A percentile compares a stretch with the other conserved stretches of the same genome.
These are phyloP conservation scores for Penicillium nordicum DNA, from an alignment of 2,329 filamentous ascomycete species.

Conservation along the genomic window DNA sequence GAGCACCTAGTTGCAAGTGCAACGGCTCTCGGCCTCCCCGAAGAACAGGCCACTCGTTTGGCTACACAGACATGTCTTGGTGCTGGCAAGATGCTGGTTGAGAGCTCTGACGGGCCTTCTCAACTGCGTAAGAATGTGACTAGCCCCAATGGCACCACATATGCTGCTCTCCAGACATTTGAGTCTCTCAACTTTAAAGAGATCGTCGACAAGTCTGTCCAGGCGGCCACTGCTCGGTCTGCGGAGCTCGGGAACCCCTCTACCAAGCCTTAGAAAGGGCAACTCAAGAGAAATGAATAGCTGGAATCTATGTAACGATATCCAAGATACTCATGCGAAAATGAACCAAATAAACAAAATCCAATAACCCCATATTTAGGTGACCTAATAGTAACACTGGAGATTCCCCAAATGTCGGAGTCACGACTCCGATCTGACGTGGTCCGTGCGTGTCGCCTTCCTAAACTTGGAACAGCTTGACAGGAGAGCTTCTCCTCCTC, in stretches of 20 bases:
- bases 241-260: conserved; percentile 30
- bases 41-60: conserved; percentile 34
- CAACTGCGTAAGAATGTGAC: conserved; percentile 38
- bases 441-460: conserved; percentile 6
- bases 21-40: conserved; percentile 29
- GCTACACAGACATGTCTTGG: conserved; percentile 36
- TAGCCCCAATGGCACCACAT: conserved; percentile 36
- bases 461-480: background rate
- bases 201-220: conserved; percentile 33
- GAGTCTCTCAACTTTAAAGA: conserved; percentile 29
- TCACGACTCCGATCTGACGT: background rate
- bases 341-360: background rate
- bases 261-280: background rate
- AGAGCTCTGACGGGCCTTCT: conserved; percentile 29
- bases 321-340: background rate
- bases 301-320: background rate
- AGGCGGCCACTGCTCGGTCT: conserved; percentile 30
- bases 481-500: background rate
- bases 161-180: conserved; percentile 33
- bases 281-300: background rate
- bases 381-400: background rate
- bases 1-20: conserved; percentile 35
- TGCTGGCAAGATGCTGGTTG: conserved; percentile 35
- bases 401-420: background rate
- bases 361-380: background rate